Evolutionary conservation across 768 basidiomycete genomes (phyloP).

Genomic region (Tulasnella calospora): DNA sequence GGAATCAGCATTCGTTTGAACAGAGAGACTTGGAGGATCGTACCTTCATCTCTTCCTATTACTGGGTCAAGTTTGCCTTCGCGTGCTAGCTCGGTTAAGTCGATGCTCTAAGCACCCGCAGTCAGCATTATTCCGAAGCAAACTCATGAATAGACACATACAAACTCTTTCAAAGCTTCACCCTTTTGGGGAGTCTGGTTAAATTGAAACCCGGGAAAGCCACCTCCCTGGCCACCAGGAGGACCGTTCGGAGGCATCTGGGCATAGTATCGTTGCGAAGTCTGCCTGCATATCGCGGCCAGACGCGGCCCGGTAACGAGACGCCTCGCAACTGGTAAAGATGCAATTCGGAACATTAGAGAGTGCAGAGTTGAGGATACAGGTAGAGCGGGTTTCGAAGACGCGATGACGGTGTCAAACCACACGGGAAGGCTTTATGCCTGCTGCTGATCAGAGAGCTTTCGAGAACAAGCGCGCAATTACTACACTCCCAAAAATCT

Average conservation of each 20-base stretch:
- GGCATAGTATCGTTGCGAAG: constrained; percentile 11
- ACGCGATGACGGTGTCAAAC: background rate
- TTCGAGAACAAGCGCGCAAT: constrained; percentile 8
- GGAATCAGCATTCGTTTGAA: background rate
- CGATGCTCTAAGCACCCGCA: constrained; percentile 57
- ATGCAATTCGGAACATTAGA: background rate
- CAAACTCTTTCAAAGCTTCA: constrained; percentile 78
- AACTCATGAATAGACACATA: constrained; percentile 35
- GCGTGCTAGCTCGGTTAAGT: constrained; percentile 77
- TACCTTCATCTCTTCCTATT: constrained; percentile 83
- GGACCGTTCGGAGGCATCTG: constrained; percentile 17
- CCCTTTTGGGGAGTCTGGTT: constrained; percentile 52
- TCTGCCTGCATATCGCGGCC: background rate
- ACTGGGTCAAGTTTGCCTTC: constrained; percentile 85
- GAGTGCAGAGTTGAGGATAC: background rate
- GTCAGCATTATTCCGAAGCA: background rate
- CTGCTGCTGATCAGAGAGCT: constrained; percentile 4
- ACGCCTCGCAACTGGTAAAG: background rate
- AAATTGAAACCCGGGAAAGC: constrained; percentile 26
- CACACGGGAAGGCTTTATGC: background rate
- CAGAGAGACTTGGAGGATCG: constrained; percentile 22
- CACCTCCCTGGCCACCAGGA: constrained; percentile 20
- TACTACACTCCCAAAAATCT: background rate
- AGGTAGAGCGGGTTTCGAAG: background rate
- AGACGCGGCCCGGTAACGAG: background rate